Evolutionary conservation across 2,329 filamentous ascomycete genomes (phyloP).

Genomic region (Cladosporium sp.): DNA sequence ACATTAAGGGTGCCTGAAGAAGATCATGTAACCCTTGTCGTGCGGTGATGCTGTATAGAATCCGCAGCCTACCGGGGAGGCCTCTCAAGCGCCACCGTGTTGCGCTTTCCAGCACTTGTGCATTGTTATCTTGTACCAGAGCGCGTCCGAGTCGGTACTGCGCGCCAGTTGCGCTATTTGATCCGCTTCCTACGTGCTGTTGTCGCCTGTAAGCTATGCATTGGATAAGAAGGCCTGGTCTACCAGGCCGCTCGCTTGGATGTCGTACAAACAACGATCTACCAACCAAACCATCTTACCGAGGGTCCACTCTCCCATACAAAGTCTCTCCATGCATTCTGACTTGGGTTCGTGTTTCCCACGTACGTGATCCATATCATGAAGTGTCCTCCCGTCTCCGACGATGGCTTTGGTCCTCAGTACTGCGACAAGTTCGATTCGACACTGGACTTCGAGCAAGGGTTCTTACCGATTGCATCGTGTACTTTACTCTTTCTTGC

Average conservation of each 20-base stretch:
- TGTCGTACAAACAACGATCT: not conserved
- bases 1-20: not conserved
- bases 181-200: not conserved
- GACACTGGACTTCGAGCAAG: not conserved
- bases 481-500: not conserved
- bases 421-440: not conserved
- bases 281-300: not conserved
- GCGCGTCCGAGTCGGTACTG: not conserved
- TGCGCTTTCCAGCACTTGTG: not conserved
- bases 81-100: not conserved
- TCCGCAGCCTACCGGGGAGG: not conserved
- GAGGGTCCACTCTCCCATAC: not conserved
- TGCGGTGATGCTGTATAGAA: not conserved
- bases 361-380: not conserved
- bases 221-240: not conserved
- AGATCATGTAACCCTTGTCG: not conserved
- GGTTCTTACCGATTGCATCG: not conserved
- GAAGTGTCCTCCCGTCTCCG: not conserved
- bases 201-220: not conserved
- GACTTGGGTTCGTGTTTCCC: not conserved
- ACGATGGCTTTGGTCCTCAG: not conserved
- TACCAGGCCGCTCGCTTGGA: not conserved
- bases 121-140: not conserved
- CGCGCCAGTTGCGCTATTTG: not conserved
- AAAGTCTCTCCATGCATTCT: not conserved